Conservation (phyloP, 257 asterid species). For the Solanum chiquidenum region DNA sequence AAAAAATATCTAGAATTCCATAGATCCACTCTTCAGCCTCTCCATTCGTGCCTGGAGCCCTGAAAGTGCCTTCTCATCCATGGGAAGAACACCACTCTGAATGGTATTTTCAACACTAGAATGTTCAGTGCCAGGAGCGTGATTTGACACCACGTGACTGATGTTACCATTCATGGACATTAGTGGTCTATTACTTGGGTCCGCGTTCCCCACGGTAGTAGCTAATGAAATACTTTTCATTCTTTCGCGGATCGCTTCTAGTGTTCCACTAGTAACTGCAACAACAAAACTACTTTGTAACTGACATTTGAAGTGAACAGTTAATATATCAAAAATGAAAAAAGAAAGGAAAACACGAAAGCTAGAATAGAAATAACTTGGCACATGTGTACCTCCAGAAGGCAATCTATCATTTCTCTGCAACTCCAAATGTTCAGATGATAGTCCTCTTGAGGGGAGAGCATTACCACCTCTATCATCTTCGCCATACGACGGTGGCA, state of each 20-base stretch:
- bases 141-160: conserved; percentile 17
- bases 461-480: conserved; percentile 36
- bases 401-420: conserved; percentile 65
- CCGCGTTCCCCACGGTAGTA: conserved; percentile 55
- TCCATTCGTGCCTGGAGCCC: conserved; percentile 99
- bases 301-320: background rate
- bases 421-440: conserved; percentile 37
- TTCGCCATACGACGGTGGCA: conserved; percentile 81
- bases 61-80: conserved; percentile 94
- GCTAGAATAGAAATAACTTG: background rate
- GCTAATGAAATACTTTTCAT: conserved; percentile 95
- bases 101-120: conserved; percentile 29
- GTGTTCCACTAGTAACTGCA: conserved; percentile 83
- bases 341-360: background rate
- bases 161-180: conserved; percentile 45
- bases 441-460: conserved; percentile 28
- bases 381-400: conserved; percentile 52
- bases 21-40: conserved; percentile 79
- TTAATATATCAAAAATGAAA: background rate
- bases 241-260: conserved; percentile 95
- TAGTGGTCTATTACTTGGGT: conserved; percentile 45
- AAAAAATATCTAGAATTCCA: conserved; percentile 27
- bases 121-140: conserved; percentile 34
- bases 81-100: conserved; percentile 64
- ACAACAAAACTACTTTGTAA: background rate